These are phyloP conservation scores for Camellia lanceoleosa DNA, from an alignment of 148 eudicot genomes.

Conservation along the genomic window DNA sequence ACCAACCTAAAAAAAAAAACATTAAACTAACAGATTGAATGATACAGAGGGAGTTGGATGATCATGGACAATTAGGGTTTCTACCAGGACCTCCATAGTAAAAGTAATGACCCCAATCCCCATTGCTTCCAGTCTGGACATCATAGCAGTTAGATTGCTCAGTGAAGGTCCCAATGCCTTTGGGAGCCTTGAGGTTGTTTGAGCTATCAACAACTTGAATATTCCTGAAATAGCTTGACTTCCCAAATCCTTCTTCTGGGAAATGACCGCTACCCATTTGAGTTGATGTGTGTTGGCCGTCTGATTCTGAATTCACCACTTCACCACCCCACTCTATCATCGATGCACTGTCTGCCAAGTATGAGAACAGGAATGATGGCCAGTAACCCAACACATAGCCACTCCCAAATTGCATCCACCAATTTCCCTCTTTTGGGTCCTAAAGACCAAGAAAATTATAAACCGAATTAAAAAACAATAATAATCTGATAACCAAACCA, in stretches of 20 bases:
- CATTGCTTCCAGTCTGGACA: conserved; percentile 80
- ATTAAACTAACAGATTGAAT: conserved; percentile 20
- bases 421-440: conserved; percentile 94
- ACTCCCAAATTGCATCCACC: conserved; percentile 98
- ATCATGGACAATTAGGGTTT: conserved; percentile 71
- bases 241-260: conserved; percentile 95
- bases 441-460: conserved; percentile 2
- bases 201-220: conserved; percentile 85
- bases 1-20: conserved; percentile 7
- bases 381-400: conserved; percentile 83
- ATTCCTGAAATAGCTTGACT: conserved; percentile 91
- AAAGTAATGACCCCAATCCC: conserved; percentile 89
- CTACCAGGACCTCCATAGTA: conserved; percentile 96
- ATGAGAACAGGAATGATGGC: conserved; percentile 95
- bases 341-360: conserved; percentile 90
- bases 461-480: neutral
- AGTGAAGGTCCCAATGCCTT: conserved; percentile 83
- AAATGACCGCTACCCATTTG: conserved; percentile 96
- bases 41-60: conserved; percentile 18
- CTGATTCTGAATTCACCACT: conserved; percentile 79
- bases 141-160: conserved; percentile 92
- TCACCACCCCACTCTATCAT: conserved; percentile 99
- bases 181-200: conserved; percentile 88
- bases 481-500: neutral
- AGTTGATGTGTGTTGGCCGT: conserved; percentile 86